Conservation (phyloP, 345 rosid species). For the Eucalyptus cladocalyx region DNA sequence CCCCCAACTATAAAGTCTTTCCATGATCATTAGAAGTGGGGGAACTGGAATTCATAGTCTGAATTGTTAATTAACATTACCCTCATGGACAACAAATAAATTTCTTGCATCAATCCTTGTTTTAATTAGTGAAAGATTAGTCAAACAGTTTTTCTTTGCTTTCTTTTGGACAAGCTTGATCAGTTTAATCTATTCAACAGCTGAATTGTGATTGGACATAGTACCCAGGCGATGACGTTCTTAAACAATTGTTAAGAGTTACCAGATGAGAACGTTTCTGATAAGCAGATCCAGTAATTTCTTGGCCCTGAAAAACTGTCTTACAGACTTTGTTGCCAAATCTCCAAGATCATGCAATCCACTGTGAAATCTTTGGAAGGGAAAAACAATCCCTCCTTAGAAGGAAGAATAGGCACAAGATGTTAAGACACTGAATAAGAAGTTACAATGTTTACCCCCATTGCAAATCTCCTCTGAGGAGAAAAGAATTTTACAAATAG, state of each 20-base stretch:
- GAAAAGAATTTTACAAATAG: not conserved
- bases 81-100: not conserved
- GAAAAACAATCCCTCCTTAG: not conserved
- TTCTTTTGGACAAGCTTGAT: not conserved
- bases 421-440: not conserved
- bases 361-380: not conserved
- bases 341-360: not conserved
- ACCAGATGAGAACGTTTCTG: not conserved
- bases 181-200: not conserved
- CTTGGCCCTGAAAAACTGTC: not conserved
- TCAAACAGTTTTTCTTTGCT: not conserved
- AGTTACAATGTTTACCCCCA: not conserved
- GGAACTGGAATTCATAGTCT: not conserved
- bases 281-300: not conserved
- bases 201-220: not conserved
- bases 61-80: not conserved
- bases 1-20: not conserved
- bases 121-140: not conserved
- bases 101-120: not conserved
- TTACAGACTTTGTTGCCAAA: not conserved
- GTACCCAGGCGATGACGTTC: not conserved
- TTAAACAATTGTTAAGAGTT: not conserved
- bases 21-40: not conserved
- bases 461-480: not conserved
- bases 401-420: not conserved